Evolutionary conservation across 352 stramenopile genomes (phyloP).

Genomic region (Blastocystis sp.): DNA sequence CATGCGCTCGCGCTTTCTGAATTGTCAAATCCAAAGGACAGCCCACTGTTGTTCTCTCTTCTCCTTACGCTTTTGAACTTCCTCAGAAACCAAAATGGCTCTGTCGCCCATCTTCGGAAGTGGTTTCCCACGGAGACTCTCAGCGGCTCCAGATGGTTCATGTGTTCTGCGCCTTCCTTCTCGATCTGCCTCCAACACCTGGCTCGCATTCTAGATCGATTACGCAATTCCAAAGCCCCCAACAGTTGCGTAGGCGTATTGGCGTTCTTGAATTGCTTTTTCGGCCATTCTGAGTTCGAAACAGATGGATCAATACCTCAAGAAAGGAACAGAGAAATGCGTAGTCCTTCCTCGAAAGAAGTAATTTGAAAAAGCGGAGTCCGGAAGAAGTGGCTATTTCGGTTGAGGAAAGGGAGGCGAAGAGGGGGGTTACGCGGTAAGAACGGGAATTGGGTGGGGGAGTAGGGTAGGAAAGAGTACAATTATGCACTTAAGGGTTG

Average conservation of each 20-base stretch:
- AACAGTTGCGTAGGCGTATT: conserved; percentile 14
- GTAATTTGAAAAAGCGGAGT: not conserved
- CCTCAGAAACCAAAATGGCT: not conserved
- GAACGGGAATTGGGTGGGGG: too few relatives aligned
- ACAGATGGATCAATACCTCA: not conserved
- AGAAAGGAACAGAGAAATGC: not conserved
- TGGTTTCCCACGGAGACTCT: conserved; percentile 22
- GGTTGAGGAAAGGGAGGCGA: not conserved
- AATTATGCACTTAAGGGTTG: not conserved
- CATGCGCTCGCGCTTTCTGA: not conserved
- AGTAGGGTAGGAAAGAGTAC: not conserved
- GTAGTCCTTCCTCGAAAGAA: not conserved
- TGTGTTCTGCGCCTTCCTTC: not conserved
- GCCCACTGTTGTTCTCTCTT: not conserved
- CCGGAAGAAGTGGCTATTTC: not conserved
- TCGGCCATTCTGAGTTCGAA: conserved; percentile 14
- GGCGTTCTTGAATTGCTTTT: conserved; percentile 14
- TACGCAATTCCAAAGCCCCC: not conserved
- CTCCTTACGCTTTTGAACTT: conserved; percentile 43
- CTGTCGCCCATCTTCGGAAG: conserved; percentile 54
- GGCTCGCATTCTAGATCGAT: not conserved
- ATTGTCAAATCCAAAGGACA: not conserved
- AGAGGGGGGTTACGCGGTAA: too few relatives aligned
- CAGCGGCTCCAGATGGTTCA: conserved; percentile 50
- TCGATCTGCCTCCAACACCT: not conserved